Evolutionary conservation across 1,284 basidiomycete genomes (phyloP).

Genomic region (Microbotryum silenes-acaulis): DNA sequence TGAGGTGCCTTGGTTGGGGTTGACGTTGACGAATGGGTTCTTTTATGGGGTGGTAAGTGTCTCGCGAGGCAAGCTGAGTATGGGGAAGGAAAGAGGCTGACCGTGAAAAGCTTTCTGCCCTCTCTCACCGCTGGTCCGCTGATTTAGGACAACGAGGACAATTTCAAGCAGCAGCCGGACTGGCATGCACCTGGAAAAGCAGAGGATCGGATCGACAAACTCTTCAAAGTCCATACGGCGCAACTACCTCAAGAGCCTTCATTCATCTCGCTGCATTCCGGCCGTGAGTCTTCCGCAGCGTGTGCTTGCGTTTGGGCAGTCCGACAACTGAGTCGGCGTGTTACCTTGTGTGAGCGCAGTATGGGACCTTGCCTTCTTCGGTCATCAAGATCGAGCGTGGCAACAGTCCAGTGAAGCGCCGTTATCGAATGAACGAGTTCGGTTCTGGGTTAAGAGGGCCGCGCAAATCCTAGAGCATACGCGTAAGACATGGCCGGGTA

Average conservation of each 20-base stretch:
- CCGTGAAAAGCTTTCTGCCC: background rate
- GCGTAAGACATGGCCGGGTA: conserved; percentile 30
- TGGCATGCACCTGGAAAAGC: conserved; percentile 36
- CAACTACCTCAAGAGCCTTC: conserved; percentile 30
- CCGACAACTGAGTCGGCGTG: background rate
- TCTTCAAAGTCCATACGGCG: conserved; percentile 33
- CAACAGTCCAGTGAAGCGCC: conserved; percentile 30
- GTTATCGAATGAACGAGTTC: conserved; percentile 28
- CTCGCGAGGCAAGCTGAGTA: background rate
- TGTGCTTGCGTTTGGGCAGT: background rate
- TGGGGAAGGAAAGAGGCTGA: background rate
- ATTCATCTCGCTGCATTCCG: conserved; percentile 34
- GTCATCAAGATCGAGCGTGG: conserved; percentile 30
- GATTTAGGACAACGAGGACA: conserved; percentile 34
- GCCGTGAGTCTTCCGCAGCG: conserved; percentile 18
- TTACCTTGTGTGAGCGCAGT: conserved; percentile 9
- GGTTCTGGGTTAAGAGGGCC: conserved; percentile 34
- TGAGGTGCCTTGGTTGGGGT: conserved; percentile 30
- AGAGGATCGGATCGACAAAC: conserved; percentile 33
- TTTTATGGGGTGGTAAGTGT: conserved; percentile 33
- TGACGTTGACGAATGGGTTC: conserved; percentile 34
- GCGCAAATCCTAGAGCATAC: conserved; percentile 23
- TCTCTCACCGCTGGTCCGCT: no score
- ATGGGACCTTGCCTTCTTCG: conserved; percentile 38
- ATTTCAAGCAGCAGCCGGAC: conserved; percentile 33